A percentile compares a stretch with the other conserved stretches of the same genome.
Conservation (phyloP, 208 protist genomes). For the Leishmania major region DNA sequence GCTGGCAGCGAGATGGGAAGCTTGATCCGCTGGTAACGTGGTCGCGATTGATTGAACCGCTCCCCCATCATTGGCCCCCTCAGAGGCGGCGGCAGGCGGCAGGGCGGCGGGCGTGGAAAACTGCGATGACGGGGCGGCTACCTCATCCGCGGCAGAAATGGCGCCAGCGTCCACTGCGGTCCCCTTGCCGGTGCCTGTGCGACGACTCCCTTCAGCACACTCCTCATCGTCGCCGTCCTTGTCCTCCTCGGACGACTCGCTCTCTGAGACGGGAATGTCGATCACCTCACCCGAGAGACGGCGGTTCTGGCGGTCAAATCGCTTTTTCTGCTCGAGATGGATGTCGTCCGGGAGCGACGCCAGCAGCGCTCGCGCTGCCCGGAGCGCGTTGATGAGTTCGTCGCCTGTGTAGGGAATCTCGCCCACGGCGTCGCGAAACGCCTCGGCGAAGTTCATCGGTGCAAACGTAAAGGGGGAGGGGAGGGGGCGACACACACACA, state of each 20-base stretch:
- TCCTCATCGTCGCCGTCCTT: not conserved
- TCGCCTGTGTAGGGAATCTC: not conserved
- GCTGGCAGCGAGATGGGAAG: not conserved
- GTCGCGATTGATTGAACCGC: not conserved
- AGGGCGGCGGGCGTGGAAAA: not conserved
- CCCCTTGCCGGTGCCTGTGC: not conserved
- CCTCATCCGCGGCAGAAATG: not conserved
- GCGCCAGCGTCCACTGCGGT: not conserved
- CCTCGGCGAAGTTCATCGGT: not conserved
- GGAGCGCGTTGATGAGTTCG: not conserved
- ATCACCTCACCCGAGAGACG: conserved; percentile 7
- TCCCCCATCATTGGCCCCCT: not conserved
- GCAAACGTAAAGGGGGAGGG: not conserved
- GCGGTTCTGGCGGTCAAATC: conserved; percentile 7
- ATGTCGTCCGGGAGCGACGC: conserved; percentile 8
- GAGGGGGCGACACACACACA: not conserved
- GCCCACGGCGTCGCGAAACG: conserved; percentile 2
- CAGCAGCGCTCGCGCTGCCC: not conserved
- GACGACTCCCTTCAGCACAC: not conserved
- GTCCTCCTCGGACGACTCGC: not conserved
- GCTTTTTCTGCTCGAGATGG: conserved; percentile 1
- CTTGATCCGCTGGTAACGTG: not conserved
- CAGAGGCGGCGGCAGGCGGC: not conserved
- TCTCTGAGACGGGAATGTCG: conserved; percentile 5
- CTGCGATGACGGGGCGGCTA: not conserved